phyloP scores from a whole-genome alignment of 371 early-diverging fungal species.

The Rhizopus delemar region DNA sequence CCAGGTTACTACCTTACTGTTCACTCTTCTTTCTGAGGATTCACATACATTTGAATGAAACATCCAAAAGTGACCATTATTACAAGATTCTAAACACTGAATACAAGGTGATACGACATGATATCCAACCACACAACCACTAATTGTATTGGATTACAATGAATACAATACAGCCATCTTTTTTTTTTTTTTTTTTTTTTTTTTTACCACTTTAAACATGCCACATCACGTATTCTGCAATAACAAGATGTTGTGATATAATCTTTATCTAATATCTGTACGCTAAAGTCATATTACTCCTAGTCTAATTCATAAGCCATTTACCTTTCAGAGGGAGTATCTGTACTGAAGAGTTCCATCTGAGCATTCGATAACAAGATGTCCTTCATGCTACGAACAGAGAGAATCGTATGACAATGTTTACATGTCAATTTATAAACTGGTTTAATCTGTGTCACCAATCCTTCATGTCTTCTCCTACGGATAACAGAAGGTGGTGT shows the following conservation, averaged over 20 bases:
- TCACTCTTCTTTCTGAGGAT: conserved; percentile 51
- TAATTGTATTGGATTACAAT: conserved; percentile 9
- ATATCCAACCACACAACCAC: conserved; percentile 94
- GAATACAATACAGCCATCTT: neutral
- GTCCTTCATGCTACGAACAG: conserved; percentile 86
- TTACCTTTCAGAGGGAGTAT: conserved; percentile 82
- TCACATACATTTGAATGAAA: conserved; percentile 85
- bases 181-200: neutral
- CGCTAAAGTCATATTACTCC: conserved; percentile 43
- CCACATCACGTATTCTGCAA: conserved; percentile 92
- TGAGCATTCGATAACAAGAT: conserved; percentile 87
- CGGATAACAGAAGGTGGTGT: conserved; percentile 22
- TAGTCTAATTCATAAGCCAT: conserved; percentile 3
- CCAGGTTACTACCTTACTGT: conserved; percentile 45
- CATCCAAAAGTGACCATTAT: conserved; percentile 99
- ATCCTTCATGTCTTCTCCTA: conserved; percentile 15
- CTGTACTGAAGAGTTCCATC: conserved; percentile 86
- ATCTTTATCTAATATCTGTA: conserved; percentile 86
- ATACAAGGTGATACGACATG: conserved; percentile 94
- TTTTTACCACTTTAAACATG: conserved; percentile 87
- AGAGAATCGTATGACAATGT: conserved; percentile 54
- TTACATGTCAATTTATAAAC: conserved; percentile 43
- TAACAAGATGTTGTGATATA: conserved; percentile 90
- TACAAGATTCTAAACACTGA: conserved; percentile 87
- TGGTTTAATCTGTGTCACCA: conserved; percentile 33